phyloP scores from a whole-genome alignment of 371 early-diverging fungal species.

The Lichtheimia corymbifera region DNA sequence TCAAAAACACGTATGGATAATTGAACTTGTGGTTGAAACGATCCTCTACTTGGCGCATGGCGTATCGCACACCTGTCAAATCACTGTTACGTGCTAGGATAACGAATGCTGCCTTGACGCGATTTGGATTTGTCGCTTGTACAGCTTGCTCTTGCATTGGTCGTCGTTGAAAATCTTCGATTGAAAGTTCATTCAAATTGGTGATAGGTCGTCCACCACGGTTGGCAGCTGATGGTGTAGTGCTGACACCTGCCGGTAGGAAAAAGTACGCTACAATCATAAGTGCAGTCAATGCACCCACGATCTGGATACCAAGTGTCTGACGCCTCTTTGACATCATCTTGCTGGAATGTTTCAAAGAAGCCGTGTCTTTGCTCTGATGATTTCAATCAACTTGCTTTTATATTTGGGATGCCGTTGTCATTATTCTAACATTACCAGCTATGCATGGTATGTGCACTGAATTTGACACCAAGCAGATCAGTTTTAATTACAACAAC shows the following conservation, averaged over 20 bases:
- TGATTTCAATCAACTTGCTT: background rate
- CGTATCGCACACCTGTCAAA: constrained; percentile 58
- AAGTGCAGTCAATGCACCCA: constrained; percentile 15
- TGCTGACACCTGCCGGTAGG: constrained; percentile 5
- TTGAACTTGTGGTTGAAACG: constrained; percentile 79
- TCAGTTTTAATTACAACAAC: constrained; percentile 2
- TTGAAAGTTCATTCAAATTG: background rate
- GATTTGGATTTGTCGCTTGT: background rate
- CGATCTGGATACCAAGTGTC: constrained; percentile 24
- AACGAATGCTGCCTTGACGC: constrained; percentile 64
- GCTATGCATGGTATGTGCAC: constrained; percentile 2
- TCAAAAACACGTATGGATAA: constrained; percentile 91
- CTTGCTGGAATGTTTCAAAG: no score
- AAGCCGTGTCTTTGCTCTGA: background rate
- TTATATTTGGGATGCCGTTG: background rate
- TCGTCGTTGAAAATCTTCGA: constrained; percentile 3
- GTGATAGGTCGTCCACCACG: background rate
- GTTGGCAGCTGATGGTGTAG: no score
- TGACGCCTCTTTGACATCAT: constrained; percentile 33
- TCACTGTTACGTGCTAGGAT: constrained; percentile 77
- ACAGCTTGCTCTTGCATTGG: background rate
- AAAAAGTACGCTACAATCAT: constrained; percentile 19
- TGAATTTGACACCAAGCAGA: background rate
- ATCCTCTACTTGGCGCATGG: constrained; percentile 80
- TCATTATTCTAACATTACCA: background rate